Evolutionary conservation across 179 eudicot species (phyloP).

Genomic region (Silene vulgaris): DNA sequence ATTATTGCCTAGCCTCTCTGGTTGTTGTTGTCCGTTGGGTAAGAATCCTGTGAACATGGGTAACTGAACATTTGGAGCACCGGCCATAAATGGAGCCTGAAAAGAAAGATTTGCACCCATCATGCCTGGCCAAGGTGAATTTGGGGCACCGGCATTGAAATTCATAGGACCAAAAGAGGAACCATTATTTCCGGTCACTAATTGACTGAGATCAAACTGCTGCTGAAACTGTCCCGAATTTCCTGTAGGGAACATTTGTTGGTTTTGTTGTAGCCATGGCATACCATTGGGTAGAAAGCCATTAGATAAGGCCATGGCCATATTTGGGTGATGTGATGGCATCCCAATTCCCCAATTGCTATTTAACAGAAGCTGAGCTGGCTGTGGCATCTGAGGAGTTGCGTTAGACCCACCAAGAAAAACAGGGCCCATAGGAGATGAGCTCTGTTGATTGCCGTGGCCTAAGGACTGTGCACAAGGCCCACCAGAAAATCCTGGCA

Average conservation of each 20-base stretch:
- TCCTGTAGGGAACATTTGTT: slow-evolving; percentile 4
- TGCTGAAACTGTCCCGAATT: slow-evolving; percentile 11
- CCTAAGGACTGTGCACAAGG: slow-evolving; percentile 11
- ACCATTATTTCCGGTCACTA: background rate
- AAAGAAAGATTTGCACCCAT: background rate
- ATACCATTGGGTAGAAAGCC: slow-evolving; percentile 9
- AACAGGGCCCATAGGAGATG: slow-evolving; percentile 17
- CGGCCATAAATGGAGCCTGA: slow-evolving; percentile 12
- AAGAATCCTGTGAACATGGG: slow-evolving; percentile 12
- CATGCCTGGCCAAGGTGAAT: slow-evolving; percentile 12
- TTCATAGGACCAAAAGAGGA: slow-evolving; percentile 7
- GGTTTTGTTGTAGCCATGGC: slow-evolving; percentile 7
- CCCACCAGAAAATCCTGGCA: slow-evolving; percentile 1
- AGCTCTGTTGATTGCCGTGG: background rate
- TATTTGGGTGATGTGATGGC: slow-evolving; percentile 2
- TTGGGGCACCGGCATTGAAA: slow-evolving; percentile 7
- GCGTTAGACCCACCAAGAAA: slow-evolving; percentile 18
- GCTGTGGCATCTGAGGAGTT: slow-evolving; percentile 10
- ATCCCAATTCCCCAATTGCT: slow-evolving; percentile 13
- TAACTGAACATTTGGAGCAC: slow-evolving; percentile 11
- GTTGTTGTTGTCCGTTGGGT: slow-evolving; percentile 12
- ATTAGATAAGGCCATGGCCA: background rate
- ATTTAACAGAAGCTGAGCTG: background rate
- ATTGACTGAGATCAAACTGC: slow-evolving; percentile 10
- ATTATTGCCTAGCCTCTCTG: background rate